These are phyloP conservation scores for Hippophae gyantsensis DNA, from an alignment of 306 rosid species.

Conservation along the genomic window DNA sequence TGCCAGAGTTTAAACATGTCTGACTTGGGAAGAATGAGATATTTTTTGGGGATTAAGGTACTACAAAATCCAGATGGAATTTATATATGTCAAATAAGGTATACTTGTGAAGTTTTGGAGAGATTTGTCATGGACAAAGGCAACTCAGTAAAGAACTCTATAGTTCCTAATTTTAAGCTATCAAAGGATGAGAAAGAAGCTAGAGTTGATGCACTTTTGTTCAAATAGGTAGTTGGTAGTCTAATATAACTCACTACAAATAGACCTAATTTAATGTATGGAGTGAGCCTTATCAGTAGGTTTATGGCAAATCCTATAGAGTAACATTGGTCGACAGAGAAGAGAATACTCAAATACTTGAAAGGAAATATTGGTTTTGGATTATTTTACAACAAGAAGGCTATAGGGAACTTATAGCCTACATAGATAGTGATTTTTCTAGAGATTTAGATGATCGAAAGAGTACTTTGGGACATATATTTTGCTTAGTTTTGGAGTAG, in stretches of 20 bases:
- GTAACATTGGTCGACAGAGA: neutral
- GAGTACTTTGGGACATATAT: neutral
- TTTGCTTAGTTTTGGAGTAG: neutral
- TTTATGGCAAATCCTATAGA: neutral
- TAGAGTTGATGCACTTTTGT: neutral
- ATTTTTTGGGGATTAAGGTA: too few relatives aligned
- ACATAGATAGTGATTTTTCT: neutral
- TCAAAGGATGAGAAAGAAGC: neutral
- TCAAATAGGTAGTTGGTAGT: neutral
- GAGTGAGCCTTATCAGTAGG: neutral
- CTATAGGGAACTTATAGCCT: neutral
- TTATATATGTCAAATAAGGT: neutral
- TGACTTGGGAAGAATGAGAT: too few relatives aligned
- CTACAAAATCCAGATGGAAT: too few relatives aligned
- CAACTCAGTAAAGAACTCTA: neutral
- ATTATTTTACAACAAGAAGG: neutral
- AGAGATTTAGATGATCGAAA: too few relatives aligned
- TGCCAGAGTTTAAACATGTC: too few relatives aligned
- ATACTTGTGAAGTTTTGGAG: neutral
- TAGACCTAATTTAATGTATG: too few relatives aligned
- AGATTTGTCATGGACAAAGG: neutral
- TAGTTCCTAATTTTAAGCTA: neutral
- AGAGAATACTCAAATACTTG: neutral
- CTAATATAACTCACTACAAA: too few relatives aligned
- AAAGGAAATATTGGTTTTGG: neutral